Conservation (phyloP, 148 eudicot species). For the Vaccinium macrocarpon region DNA sequence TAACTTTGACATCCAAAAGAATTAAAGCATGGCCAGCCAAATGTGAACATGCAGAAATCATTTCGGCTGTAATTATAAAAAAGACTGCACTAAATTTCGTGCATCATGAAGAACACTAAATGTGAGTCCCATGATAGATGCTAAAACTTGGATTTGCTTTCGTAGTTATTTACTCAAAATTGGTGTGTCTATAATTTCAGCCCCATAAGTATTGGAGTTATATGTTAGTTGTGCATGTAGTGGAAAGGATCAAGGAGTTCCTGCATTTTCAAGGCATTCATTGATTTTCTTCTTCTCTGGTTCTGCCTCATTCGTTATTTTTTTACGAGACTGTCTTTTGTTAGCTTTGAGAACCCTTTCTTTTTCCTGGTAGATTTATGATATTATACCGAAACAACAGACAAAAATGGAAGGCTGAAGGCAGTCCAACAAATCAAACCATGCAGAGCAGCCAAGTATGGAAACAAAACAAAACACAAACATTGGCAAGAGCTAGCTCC, state of each 20-base stretch:
- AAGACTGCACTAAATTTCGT: too few species aligned
- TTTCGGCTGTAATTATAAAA: neutral
- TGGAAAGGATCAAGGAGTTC: neutral
- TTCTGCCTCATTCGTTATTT: neutral
- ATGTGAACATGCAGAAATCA: neutral
- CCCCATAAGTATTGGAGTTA: neutral
- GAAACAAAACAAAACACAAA: neutral
- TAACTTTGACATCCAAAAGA: neutral
- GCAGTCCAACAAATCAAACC: neutral
- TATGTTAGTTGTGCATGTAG: too few species aligned
- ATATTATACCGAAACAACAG: neutral
- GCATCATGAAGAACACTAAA: too few species aligned
- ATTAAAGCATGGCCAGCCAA: neutral
- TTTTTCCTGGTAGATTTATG: neutral
- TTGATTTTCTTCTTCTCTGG: neutral
- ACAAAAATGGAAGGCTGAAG: neutral
- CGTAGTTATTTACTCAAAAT: neutral
- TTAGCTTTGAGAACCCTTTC: neutral
- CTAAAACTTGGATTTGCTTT: too few species aligned
- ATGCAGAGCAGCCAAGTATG: slow-evolving; percentile 1
- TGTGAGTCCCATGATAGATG: too few species aligned
- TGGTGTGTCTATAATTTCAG: neutral
- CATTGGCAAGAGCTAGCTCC: neutral
- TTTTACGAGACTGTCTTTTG: neutral
- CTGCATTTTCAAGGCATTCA: neutral